Conservation (phyloP, 495 filamentous ascomycete genomes). For the Oidiodendron maius region DNA sequence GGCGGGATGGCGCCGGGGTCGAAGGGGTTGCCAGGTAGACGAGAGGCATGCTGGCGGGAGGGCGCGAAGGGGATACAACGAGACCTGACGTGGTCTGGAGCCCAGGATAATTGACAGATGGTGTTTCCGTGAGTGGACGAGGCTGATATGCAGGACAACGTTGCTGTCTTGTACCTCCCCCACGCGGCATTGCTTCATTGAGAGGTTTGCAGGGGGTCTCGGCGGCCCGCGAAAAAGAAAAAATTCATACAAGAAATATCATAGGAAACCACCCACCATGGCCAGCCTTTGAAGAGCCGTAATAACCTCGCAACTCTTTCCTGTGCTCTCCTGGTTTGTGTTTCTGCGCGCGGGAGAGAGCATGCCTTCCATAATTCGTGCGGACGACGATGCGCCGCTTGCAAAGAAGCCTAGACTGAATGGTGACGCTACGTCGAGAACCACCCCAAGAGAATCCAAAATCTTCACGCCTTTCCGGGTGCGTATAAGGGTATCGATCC, state of each 20-base stretch:
- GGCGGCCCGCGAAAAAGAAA: not conserved
- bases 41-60: no score
- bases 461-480: conserved; percentile 92
- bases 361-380: conserved; percentile 40
- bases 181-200: not conserved
- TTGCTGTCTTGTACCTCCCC: not conserved
- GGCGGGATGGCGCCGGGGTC: not conserved
- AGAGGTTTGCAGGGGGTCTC: not conserved
- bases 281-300: no score
- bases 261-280: no score
- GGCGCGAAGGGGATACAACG: no score
- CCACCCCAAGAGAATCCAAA: conserved; percentile 47
- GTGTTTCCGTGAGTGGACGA: no score
- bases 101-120: no score
- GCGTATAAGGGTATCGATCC: conserved; percentile 29
- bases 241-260: no score
- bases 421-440: conserved; percentile 25
- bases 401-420: conserved; percentile 64
- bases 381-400: conserved; percentile 43
- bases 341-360: conserved; percentile 11
- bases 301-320: no score
- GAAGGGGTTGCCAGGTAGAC: no score
- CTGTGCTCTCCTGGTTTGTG: not conserved
- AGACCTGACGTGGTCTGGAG: no score
- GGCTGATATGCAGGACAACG: not conserved